Evolutionary conservation across 2,329 filamentous ascomycete genomes (phyloP), one percentile per base, ranked within the genome.

Genomic region (Rhynchosporium agropyri): DNA sequence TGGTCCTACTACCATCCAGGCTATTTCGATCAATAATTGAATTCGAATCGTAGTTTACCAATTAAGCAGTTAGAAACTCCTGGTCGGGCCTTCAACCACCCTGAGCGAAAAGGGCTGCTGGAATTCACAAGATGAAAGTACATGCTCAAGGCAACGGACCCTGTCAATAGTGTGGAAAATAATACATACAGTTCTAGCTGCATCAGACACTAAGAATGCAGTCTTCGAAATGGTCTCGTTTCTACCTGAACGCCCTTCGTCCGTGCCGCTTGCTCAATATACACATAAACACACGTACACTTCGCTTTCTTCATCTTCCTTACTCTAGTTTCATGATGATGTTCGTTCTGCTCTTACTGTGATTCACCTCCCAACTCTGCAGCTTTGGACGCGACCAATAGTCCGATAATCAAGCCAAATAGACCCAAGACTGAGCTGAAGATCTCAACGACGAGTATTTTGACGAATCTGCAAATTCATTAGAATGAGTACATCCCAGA

Each of bases 391-490:
- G 91, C 91, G 58, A 98, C 84, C 69, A 99, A 83, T 61, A 99
- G 84, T 51, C 96, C 95, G 70, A 99, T 88, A 74, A 99, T 99
- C 67, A 99, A 84, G 63, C 95, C 96, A 74, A 99, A 99, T 3
- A 99, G 86, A 67, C 96, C 95, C 10, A 99, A 84, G 55, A 99
- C 94, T 46, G 94, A 98, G 76, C 93, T 97, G 83, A 99, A 99
- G 76, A 99, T 99, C 79, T 99, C 96, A 74, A 99, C 96, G 70
- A 99, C 94, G 58, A 99, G 87, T 70, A 99, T 97, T 81, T 97
- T 97, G 79, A 99, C 94, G 78, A 99, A 99, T 60, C 93, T 97
- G 67, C 20, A 45, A 15, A 3, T 6, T 20, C 1, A 63, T 73
- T 65, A 73, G 63, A 33, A 59, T 42, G 2, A 12, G 45, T 12